A percentile compares a stretch with the other conserved stretches of the same genome.
phyloP scores from a whole-genome alignment of 139 green algal species.

The Parachlorella kessleri region DNA sequence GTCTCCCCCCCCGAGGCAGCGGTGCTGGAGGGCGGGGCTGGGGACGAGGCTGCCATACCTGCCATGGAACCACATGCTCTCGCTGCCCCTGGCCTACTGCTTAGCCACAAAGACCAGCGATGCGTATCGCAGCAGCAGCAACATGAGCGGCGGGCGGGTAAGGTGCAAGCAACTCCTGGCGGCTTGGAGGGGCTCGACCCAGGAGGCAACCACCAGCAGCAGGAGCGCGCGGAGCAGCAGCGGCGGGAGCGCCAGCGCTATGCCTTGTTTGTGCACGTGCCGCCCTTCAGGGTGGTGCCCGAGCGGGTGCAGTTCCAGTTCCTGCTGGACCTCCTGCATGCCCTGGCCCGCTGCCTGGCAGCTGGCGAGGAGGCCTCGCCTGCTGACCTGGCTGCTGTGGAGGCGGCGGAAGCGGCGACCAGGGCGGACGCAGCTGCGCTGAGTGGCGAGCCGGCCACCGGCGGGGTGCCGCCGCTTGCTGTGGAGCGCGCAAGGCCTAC shows the following conservation, averaged over 20 bases:
- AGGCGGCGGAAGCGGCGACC: too few species aligned
- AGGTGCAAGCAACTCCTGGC: too few species aligned
- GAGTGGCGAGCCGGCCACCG: too few species aligned
- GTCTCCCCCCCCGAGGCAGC: not conserved
- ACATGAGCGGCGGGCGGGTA: too few species aligned
- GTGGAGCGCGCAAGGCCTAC: too few species aligned
- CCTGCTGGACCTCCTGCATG: conserved; percentile 31
- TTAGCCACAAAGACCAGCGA: not conserved
- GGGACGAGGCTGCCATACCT: too few species aligned
- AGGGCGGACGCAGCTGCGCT: too few species aligned
- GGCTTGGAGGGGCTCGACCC: too few species aligned
- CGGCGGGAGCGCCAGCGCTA: conserved; percentile 4
- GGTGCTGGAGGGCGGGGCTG: not conserved
- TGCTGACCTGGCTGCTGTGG: too few species aligned
- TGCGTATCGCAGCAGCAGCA: not conserved
- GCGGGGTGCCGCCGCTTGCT: too few species aligned
- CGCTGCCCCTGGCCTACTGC: not conserved
- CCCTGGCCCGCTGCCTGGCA: not conserved
- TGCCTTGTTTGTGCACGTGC: conserved; percentile 68
- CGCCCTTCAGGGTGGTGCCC: conserved; percentile 24
- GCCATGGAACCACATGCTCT: not conserved
- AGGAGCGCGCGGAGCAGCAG: conserved; percentile 3
- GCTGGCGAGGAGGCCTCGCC: not conserved
- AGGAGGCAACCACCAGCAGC: conserved; percentile 19
- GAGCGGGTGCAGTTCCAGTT: conserved; percentile 42